Conservation (phyloP, 75 land plant genomes). For the Pinus taeda region DNA sequence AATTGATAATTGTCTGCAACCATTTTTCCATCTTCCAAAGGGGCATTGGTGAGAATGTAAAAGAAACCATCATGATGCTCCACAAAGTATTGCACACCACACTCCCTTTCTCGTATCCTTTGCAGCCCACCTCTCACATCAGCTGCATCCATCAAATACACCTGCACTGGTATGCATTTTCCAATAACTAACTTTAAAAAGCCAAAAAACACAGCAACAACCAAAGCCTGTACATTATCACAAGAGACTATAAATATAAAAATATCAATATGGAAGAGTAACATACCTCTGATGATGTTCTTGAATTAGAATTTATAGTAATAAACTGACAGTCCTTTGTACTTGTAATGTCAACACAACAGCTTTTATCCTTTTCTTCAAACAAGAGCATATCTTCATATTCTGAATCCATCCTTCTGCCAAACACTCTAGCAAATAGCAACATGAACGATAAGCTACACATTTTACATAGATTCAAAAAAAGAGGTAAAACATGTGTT, state of each 20-base stretch:
- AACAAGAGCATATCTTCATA: slow-evolving; percentile 42
- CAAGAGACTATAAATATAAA: background rate
- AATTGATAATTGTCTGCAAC: slow-evolving; percentile 45
- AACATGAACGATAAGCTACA: slow-evolving; percentile 1
- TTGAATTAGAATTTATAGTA: slow-evolving; percentile 89
- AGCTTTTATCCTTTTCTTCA: slow-evolving; percentile 65
- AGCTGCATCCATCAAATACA: slow-evolving; percentile 71
- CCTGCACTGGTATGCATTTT: slow-evolving; percentile 40
- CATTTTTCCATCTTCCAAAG: slow-evolving; percentile 14
- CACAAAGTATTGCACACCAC: slow-evolving; percentile 83
- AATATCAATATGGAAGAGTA: slow-evolving; percentile 3
- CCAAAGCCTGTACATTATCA: background rate
- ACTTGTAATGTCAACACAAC: slow-evolving; percentile 86
- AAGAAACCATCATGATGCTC: slow-evolving; percentile 88
- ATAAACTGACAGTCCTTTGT: slow-evolving; percentile 92
- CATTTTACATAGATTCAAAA: background rate
- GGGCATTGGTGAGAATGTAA: slow-evolving; percentile 88
- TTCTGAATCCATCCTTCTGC: slow-evolving; percentile 43
- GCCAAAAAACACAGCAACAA: background rate
- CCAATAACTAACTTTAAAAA: background rate
- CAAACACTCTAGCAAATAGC: slow-evolving; percentile 56
- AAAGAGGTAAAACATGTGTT: slow-evolving; percentile 8
- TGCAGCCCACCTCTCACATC: slow-evolving; percentile 37
- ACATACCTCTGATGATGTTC: slow-evolving; percentile 95
- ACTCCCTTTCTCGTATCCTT: slow-evolving; percentile 51